Conservation (phyloP, 768 basidiomycete species). For the Xerocomellus amylosporus region DNA sequence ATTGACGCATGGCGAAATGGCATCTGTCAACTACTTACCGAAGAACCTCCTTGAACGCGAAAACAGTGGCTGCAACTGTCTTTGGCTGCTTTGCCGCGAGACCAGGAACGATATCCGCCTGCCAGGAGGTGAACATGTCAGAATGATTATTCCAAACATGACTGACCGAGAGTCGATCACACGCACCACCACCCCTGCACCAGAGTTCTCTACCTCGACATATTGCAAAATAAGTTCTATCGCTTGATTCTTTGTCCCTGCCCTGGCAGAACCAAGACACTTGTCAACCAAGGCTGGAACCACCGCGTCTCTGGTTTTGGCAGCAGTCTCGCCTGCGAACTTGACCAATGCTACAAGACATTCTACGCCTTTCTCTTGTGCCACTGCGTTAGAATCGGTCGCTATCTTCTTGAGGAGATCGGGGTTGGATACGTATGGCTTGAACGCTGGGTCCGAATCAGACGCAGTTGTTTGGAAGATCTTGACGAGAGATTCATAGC, state of each 20-base stretch:
- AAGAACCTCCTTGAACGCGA: constrained; percentile 78
- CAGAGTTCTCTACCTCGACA: constrained; percentile 90
- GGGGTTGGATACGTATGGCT: constrained; percentile 75
- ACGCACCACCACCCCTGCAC: constrained; percentile 85
- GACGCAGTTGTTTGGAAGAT: constrained; percentile 86
- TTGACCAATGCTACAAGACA: constrained; percentile 83
- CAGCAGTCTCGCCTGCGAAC: constrained; percentile 86
- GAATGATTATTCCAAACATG: constrained; percentile 20
- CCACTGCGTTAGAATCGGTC: constrained; percentile 91
- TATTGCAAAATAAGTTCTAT: constrained; percentile 85
- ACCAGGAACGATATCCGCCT: constrained; percentile 82
- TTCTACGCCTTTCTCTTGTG: constrained; percentile 97
- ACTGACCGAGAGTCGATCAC: constrained; percentile 24
- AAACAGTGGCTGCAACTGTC: constrained; percentile 75
- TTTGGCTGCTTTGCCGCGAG: constrained; percentile 94
- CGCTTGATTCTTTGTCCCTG: constrained; percentile 86
- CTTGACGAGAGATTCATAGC: constrained; percentile 84
- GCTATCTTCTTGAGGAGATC: constrained; percentile 84
- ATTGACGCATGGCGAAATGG: background rate
- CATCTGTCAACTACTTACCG: constrained; percentile 49
- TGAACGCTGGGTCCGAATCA: constrained; percentile 92
- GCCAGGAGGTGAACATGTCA: constrained; percentile 27
- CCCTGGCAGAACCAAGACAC: constrained; percentile 86
- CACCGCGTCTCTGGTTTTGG: constrained; percentile 74
- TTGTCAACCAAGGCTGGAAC: constrained; percentile 95